Conservation (phyloP, 306 rosid species). For the Boehmeria nivea region DNA sequence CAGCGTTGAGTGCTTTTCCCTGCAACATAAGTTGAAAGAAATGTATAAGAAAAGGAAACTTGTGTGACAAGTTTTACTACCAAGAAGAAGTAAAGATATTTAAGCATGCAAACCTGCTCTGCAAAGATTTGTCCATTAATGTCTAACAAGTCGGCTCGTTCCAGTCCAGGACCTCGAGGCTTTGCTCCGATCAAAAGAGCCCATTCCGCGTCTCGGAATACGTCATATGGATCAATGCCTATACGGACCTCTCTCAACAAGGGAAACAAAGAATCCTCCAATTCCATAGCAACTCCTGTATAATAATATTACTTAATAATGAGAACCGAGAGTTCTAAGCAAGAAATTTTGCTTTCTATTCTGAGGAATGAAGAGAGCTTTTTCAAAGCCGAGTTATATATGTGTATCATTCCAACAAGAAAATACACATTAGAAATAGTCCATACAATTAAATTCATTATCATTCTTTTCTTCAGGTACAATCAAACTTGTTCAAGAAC, state of each 20-base stretch:
- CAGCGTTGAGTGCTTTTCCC: constrained; percentile 90
- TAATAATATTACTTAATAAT: constrained; percentile 1
- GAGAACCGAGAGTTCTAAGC: background rate
- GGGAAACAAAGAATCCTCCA: constrained; percentile 93
- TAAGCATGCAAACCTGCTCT: constrained; percentile 63
- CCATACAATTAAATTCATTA: too few relatives aligned
- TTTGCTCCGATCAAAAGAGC: constrained; percentile 92
- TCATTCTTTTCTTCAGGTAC: too few relatives aligned
- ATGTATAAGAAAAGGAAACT: constrained; percentile 14
- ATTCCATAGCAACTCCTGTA: constrained; percentile 97
- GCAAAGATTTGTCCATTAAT: constrained; percentile 86
- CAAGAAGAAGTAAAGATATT: constrained; percentile 13
- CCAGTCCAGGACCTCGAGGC: constrained; percentile 99
- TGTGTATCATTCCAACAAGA: too few relatives aligned
- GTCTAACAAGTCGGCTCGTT: constrained; percentile 81
- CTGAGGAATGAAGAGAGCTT: too few relatives aligned
- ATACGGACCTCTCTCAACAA: constrained; percentile 81
- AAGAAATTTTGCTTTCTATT: too few relatives aligned
- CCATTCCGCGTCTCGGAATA: constrained; percentile 95
- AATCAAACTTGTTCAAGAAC: too few relatives aligned
- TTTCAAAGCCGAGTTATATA: too few relatives aligned
- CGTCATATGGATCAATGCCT: constrained; percentile 85
- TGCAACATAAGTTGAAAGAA: constrained; percentile 4
- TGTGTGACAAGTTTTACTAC: background rate
- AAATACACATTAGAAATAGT: too few relatives aligned